Base-by-base conservation (phyloP, 768 basidiomycete species). In the Hericium coralloides region DNA sequence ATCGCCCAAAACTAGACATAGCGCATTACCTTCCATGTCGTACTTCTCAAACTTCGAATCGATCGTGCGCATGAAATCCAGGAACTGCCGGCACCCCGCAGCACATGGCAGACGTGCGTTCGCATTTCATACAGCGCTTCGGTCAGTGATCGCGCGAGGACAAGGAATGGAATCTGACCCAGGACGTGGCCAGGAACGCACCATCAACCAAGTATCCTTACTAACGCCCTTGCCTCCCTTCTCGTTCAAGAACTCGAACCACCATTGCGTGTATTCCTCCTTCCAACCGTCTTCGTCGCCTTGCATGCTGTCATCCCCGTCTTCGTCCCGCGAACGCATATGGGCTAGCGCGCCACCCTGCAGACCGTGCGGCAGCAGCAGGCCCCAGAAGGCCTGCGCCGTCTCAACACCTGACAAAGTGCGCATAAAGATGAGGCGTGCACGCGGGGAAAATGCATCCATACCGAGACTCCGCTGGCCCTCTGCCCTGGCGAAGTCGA, bases 121-220 rank as follows among this genome's bases (percentile, higher is more conserved):
- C 31, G 51, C 51, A 38, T 3, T n/a, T 12, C 18, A 31, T 25
- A 45, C 7, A 48, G 38, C 1, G 31, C 12, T 18, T 12, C 41
- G 5, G 8, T 39, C 25, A 18, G 39, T 26, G 31, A 20, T 36
- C 18, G 15, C 22, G 43, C 25, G 10, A 25, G 20, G n/a, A 52
- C 18, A 49, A 18, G 26, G 6, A 17, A 49, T 31, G 9, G 20
- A 57, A 50, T 41, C 8, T 6, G 31, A 6, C 31, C 31, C 31
- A 31, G 31, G 31, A 31, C 31, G 8, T 9, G 31, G 31, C 31
- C 31, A 31, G 31, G 31, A 14, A 71, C 83, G 45, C 51, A 89
- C 91, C 90, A 93, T 92, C 53, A 76, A 70, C 92, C 91, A 93
- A 17, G 88, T 89, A 71, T 92, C 92, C 71, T 88, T 90, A 72